A percentile compares a stretch with the other conserved stretches of the same genome.
These are phyloP conservation scores for Aureobasidium sp. DNA, from an alignment of 2,329 filamentous ascomycete species.

Conservation along the genomic window DNA sequence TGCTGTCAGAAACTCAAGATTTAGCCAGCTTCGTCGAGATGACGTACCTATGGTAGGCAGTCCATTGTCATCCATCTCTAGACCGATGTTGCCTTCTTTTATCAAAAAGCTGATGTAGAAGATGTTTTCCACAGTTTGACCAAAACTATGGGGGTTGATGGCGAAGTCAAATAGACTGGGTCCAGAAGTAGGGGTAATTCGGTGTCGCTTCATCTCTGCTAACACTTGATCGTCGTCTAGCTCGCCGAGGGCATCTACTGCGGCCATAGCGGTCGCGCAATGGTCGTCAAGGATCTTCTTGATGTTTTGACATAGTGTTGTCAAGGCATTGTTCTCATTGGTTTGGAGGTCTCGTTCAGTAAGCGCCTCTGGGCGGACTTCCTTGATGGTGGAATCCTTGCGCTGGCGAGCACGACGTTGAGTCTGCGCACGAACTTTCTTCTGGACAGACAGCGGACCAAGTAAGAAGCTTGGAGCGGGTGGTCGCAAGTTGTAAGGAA, in stretches of 20 bases:
- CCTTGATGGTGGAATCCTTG: slow-evolving; percentile 60
- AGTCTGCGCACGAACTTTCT: slow-evolving; percentile 63
- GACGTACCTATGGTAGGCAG: slow-evolving; percentile 74
- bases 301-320: slow-evolving; percentile 70
- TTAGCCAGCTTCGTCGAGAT: no score
- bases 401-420: slow-evolving; percentile 66
- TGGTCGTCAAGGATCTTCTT: slow-evolving; percentile 50
- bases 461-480: slow-evolving; percentile 77
- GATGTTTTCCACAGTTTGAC: slow-evolving; percentile 91
- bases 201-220: slow-evolving; percentile 56
- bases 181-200: slow-evolving; percentile 61
- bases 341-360: slow-evolving; percentile 65
- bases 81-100: slow-evolving; percentile 69
- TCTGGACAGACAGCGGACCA: slow-evolving; percentile 82
- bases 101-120: slow-evolving; percentile 96
- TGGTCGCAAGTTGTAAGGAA: slow-evolving; percentile 66
- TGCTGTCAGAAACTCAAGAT: slow-evolving; percentile 16
- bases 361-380: slow-evolving; percentile 68
- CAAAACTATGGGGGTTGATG: slow-evolving; percentile 83
- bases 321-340: slow-evolving; percentile 72
- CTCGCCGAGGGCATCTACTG: slow-evolving; percentile 26
- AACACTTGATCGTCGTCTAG: slow-evolving; percentile 34
- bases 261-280: slow-evolving; percentile 25
- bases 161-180: slow-evolving; percentile 80
- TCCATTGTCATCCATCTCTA: slow-evolving; percentile 65